phyloP scores from a whole-genome alignment of 805 yeast genomes.

The Wickerhamiella kurtzmanii region DNA sequence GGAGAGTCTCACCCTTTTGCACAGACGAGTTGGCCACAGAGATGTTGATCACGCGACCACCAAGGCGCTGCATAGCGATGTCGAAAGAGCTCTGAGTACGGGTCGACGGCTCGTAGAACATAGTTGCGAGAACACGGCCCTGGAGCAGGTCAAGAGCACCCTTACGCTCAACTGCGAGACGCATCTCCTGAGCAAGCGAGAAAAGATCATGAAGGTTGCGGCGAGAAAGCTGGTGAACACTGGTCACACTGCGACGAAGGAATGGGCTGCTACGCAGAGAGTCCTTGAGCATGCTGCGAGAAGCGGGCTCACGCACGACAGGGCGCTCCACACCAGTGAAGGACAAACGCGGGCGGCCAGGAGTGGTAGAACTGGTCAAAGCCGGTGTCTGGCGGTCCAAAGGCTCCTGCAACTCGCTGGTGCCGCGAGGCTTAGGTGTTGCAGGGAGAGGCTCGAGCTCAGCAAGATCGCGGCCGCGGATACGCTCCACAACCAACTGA shows the following conservation, averaged over 20 bases:
- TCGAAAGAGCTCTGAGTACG: conserved; percentile 94
- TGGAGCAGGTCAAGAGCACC: conserved; percentile 85
- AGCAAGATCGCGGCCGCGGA: conserved; percentile 18
- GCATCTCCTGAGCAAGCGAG: conserved; percentile 95
- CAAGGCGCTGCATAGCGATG: conserved; percentile 99
- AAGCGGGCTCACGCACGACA: conserved; percentile 22
- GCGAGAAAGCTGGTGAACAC: conserved; percentile 78
- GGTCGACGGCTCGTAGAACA: conserved; percentile 97
- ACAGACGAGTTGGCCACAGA: conserved; percentile 82
- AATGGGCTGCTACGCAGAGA: conserved; percentile 83
- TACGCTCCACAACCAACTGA: conserved; percentile 45
- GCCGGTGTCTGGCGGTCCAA: neutral
- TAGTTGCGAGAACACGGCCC: conserved; percentile 84
- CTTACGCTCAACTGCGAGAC: conserved; percentile 89
- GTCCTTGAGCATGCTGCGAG: conserved; percentile 62
- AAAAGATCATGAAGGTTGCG: conserved; percentile 84
- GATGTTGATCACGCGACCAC: conserved; percentile 90
- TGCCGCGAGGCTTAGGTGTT: conserved; percentile 1
- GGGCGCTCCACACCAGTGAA: conserved; percentile 19
- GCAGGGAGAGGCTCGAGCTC: conserved; percentile 11
- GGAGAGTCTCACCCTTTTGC: conserved; percentile 94
- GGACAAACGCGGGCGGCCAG: conserved; percentile 16
- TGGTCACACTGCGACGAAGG: conserved; percentile 72
- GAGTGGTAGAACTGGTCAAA: conserved; percentile 11
- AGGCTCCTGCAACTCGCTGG: neutral